phyloP scores from a whole-genome alignment of 176 grass and related monocot genomes.

The Raddia guianensis region DNA sequence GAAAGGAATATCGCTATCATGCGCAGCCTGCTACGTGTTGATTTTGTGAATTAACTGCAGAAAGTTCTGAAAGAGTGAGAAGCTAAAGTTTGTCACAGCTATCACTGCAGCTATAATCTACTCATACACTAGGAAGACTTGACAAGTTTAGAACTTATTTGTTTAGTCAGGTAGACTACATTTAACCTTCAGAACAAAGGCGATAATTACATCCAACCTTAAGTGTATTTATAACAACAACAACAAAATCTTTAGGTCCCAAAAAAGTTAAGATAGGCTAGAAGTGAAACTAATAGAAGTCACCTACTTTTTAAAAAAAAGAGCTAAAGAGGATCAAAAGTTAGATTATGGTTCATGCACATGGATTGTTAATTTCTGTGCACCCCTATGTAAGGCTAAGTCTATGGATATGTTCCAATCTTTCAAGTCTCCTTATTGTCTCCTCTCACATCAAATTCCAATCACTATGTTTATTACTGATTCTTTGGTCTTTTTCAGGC shows the following conservation, averaged over 20 bases:
- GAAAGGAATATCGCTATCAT: neutral
- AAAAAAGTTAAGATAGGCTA: no score
- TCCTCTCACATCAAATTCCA: no score
- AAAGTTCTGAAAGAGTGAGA: conserved; percentile 11
- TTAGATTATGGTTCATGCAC: no score
- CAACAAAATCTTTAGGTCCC: no score
- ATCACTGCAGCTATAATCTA: neutral
- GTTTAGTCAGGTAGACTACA: conserved; percentile 1
- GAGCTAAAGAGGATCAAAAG: no score
- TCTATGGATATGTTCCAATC: no score
- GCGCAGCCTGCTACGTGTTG: neutral
- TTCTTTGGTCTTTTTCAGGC: conserved; percentile 45
- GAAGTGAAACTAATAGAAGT: no score
- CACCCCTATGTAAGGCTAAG: no score
- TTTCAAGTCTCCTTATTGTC: no score
- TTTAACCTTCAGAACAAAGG: neutral
- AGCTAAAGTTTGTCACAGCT: conserved; percentile 15
- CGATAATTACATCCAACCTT: neutral
- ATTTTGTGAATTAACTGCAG: conserved; percentile 15
- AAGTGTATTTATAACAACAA: neutral
- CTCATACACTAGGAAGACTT: conserved; percentile 1
- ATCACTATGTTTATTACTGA: conserved; percentile 18
- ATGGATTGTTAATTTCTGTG: no score
- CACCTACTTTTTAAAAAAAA: no score
- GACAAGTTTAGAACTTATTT: neutral